Evolutionary conservation across 371 early-diverging fungal genomes (phyloP), one percentile per base, ranked within the genome.

Genomic region (Blastocladiella emersonii): DNA sequence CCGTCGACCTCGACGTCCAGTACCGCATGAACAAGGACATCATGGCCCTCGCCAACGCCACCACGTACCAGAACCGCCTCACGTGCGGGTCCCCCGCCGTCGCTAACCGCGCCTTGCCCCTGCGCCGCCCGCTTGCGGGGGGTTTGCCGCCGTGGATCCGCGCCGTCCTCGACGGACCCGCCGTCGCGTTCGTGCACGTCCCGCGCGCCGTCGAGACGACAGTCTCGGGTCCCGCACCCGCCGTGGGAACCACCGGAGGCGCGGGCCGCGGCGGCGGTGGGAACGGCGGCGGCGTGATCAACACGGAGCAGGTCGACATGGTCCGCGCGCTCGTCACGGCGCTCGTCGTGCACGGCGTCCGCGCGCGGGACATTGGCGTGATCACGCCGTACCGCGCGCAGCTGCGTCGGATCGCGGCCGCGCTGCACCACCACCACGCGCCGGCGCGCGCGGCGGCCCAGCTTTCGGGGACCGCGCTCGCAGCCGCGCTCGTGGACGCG

Each of bases 1-100:
- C 93, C 13, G 82, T 78, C 17, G 77, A 74, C n/a, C 76, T 99
- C 32, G 80, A 83, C 62, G 79, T 83, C 57, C 99, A 99, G 71
- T 99, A 98, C 67, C 85, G 99, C 35, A 99, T 99, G 99, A 89
- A 89, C 67, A 67, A 74, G 34, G 92, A 91, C 36, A 91, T 99
- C 37, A 95, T 97, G 94, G 70, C 74, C 8, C 69, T 99, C 8
- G 79, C 90, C 25, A 99, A 98, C 70, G 64, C 71, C 4, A 68
- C 98, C 4, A 83, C 98, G 13, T 99, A 92, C 70, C 79, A 87
- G 64, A 71, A 85, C 62, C 78, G 84, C 53, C 70, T 97, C 55
- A 74, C 76, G 41, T 95, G 92, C 65, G 95, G 90, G 21, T 85
- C 82, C 17, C 30, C 27, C 8, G 32, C 15, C 30, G 53, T 51